Evolutionary conservation across 306 rosid species (phyloP).

Genomic region (Gynostemma pentaphyllum): DNA sequence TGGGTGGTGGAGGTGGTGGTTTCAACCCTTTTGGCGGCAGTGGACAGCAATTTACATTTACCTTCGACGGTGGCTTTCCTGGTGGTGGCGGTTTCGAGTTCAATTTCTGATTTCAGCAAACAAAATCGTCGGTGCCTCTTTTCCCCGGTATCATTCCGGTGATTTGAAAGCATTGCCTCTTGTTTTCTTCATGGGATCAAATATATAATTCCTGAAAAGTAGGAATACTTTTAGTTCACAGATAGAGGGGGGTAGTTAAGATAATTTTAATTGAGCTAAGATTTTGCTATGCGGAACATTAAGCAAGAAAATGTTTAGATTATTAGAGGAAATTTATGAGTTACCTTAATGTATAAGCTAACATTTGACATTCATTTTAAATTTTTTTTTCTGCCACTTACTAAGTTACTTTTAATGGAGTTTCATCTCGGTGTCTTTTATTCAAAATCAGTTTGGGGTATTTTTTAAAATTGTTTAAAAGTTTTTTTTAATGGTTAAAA

Average conservation of each 20-base stretch:
- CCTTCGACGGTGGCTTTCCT: conserved; percentile 63
- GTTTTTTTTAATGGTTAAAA: no score
- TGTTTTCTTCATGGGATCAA: neutral
- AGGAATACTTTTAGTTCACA: neutral
- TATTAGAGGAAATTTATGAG: neutral
- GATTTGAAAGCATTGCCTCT: neutral
- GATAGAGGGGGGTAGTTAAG: neutral
- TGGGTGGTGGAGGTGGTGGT: conserved; percentile 55
- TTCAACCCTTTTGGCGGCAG: conserved; percentile 87
- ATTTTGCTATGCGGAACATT: neutral
- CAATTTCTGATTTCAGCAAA: conserved; percentile 38
- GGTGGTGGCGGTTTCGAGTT: conserved; percentile 63
- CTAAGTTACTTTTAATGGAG: neutral
- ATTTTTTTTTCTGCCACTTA: neutral
- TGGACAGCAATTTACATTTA: conserved; percentile 61
- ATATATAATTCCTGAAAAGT: conserved; percentile 8
- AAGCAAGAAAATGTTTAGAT: neutral
- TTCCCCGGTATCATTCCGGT: neutral
- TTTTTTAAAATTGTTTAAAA: no score
- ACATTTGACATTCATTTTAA: neutral
- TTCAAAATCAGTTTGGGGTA: no score
- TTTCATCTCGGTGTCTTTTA: no score
- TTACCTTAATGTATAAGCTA: neutral
- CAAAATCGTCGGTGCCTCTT: conserved; percentile 1
- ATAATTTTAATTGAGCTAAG: neutral